phyloP scores from a whole-genome alignment of 306 rosid species.

The Coriaria nepalensis region DNA sequence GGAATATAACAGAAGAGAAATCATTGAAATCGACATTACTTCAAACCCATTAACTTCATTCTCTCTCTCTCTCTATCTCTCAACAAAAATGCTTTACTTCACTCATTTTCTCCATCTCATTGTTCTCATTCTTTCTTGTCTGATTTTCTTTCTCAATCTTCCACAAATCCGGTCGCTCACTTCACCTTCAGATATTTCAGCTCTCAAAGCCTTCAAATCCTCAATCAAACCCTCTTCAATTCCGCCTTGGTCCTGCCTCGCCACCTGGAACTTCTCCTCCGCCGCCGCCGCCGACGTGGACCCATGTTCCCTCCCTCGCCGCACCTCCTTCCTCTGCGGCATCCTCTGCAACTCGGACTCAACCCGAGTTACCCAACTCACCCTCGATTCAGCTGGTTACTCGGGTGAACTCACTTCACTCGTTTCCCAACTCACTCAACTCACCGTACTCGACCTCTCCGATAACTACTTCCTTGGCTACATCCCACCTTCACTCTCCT shows the following conservation, averaged over 20 bases:
- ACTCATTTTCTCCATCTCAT: background rate
- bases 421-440: constrained; percentile 41
- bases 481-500: constrained; percentile 11
- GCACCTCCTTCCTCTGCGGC: constrained; percentile 61
- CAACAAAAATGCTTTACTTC: background rate
- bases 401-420: constrained; percentile 59
- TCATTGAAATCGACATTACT: too few species aligned
- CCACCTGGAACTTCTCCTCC: constrained; percentile 75
- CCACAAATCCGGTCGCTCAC: constrained; percentile 25
- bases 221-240: constrained; percentile 60
- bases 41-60: background rate
- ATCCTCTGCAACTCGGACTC: constrained; percentile 55
- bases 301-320: constrained; percentile 69
- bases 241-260: constrained; percentile 54
- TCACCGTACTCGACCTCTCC: constrained; percentile 16
- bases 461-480: constrained; percentile 18
- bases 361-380: constrained; percentile 53
- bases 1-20: too few species aligned
- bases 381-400: constrained; percentile 81
- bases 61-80: background rate
- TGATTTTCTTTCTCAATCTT: background rate
- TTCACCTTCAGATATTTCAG: constrained; percentile 40
- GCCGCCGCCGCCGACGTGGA: constrained; percentile 11
- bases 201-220: constrained; percentile 71
- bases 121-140: constrained; percentile 5